phyloP scores from a whole-genome alignment of 495 filamentous ascomycete genomes.

The Extremus antarcticus region DNA sequence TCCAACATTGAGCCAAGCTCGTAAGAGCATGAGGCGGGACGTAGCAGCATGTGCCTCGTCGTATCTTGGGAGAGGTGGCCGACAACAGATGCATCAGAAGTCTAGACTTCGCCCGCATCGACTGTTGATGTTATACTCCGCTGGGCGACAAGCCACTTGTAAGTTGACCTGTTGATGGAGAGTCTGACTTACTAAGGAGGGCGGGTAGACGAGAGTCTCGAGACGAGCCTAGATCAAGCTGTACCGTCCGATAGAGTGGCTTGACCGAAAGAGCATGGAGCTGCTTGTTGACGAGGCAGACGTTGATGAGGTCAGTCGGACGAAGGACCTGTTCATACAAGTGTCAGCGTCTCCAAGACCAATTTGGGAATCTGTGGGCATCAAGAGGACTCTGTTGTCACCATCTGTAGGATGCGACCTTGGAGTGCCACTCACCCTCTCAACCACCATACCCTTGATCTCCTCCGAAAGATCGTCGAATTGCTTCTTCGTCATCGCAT shows the following conservation, averaged over 20 bases:
- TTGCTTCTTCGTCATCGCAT: not conserved
- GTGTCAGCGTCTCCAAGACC: not conserved
- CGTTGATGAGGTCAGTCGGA: constrained; percentile 28
- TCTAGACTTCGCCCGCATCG: too few relatives aligned
- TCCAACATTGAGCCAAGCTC: too few relatives aligned
- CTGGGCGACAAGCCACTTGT: too few relatives aligned
- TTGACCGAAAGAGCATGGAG: constrained; percentile 30
- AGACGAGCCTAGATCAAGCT: constrained; percentile 27
- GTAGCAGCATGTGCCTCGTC: too few relatives aligned
- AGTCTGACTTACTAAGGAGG: constrained; percentile 26
- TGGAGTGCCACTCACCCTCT: constrained; percentile 20
- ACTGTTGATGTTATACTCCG: too few relatives aligned
- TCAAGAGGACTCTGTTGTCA: too few relatives aligned
- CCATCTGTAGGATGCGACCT: too few relatives aligned
- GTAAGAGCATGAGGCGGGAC: too few relatives aligned
- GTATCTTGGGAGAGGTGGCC: too few relatives aligned
- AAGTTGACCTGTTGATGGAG: too few relatives aligned
- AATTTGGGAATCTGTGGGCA: too few relatives aligned
- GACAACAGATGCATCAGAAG: not conserved
- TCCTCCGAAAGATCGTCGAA: constrained; percentile 26
- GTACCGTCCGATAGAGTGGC: constrained; percentile 29
- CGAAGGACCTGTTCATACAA: constrained; percentile 24
- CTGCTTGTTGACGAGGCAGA: constrained; percentile 32
- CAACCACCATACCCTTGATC: constrained; percentile 29
- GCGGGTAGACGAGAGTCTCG: constrained; percentile 25